Conservation (phyloP, 78 protist species). For the Pigoraptor vietnamica region DNA sequence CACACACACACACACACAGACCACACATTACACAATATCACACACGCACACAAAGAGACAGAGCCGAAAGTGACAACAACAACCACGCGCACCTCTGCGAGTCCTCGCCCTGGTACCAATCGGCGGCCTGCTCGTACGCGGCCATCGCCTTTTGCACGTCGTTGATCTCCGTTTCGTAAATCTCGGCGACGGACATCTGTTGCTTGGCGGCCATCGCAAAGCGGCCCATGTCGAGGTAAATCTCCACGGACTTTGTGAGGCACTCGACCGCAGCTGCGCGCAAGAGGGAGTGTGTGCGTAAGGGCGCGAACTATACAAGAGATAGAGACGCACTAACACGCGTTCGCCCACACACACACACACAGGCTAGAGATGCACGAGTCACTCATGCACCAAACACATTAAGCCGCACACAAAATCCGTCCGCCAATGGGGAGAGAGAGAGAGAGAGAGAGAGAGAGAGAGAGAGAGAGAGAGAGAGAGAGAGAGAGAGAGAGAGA, state of each 20-base stretch:
- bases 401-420: too few relatives aligned
- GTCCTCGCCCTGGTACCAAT: slow-evolving; percentile 42
- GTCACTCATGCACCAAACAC: too few relatives aligned
- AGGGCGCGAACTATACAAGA: background rate
- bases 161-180: slow-evolving; percentile 26
- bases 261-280: background rate
- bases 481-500: too few relatives aligned
- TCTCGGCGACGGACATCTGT: slow-evolving; percentile 28
- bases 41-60: background rate
- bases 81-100: background rate
- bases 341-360: too few relatives aligned
- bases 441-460: too few relatives aligned
- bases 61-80: background rate
- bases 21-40: too few relatives aligned
- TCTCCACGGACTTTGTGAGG: background rate
- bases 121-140: slow-evolving; percentile 31
- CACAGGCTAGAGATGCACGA: too few relatives aligned
- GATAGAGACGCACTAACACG: too few relatives aligned
- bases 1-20: too few relatives aligned
- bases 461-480: too few relatives aligned
- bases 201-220: slow-evolving; percentile 29
- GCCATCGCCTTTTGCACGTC: slow-evolving; percentile 16
- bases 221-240: slow-evolving; percentile 23
- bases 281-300: background rate
- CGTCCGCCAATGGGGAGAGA: too few relatives aligned